A percentile compares a stretch with the other conserved stretches of the same genome.
Conservation (phyloP, 1,284 basidiomycete genomes). For the Apiotrichum sp. region DNA sequence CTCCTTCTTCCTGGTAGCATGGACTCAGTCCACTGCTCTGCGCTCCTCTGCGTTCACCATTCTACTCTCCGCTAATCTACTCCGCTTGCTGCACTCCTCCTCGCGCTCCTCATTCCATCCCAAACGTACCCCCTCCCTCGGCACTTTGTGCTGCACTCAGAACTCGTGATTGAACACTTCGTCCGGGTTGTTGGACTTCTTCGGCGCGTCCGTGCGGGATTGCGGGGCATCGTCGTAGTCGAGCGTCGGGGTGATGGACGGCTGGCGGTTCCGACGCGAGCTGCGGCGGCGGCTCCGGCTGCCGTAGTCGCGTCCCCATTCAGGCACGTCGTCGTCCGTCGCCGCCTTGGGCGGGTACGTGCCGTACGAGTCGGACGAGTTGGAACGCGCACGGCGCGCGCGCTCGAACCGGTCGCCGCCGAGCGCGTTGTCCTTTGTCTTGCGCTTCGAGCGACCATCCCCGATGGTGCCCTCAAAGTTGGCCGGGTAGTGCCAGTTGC, state of each 20-base stretch:
- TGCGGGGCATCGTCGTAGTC: neutral
- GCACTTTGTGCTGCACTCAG: slow-evolving; percentile 6
- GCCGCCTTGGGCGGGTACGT: slow-evolving; percentile 32
- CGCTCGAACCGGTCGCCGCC: slow-evolving; percentile 36
- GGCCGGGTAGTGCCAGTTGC: slow-evolving; percentile 47
- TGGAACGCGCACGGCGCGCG: slow-evolving; percentile 23
- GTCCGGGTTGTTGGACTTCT: slow-evolving; percentile 9
- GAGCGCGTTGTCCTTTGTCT: slow-evolving; percentile 9
- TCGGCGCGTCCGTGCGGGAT: neutral
- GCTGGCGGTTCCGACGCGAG: slow-evolving; percentile 7
- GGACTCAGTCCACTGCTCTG: too few relatives aligned
- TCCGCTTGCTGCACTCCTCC: too few relatives aligned
- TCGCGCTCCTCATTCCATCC: too few relatives aligned
- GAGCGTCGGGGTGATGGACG: neutral
- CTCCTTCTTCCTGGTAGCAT: too few relatives aligned
- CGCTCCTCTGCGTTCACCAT: too few relatives aligned
- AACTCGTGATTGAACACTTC: slow-evolving; percentile 39
- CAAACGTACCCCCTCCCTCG: too few relatives aligned
- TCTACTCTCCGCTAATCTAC: too few relatives aligned
- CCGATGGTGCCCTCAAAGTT: slow-evolving; percentile 47
- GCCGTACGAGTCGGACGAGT: slow-evolving; percentile 4
- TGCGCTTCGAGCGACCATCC: slow-evolving; percentile 25
- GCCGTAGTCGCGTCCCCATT: slow-evolving; percentile 48
- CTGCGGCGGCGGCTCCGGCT: slow-evolving; percentile 23
- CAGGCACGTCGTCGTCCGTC: slow-evolving; percentile 46